Percentiles rank a stretch among this genome's conserved stretches.
phyloP scores from a whole-genome alignment of 2,329 filamentous ascomycete species.

The Diaporthe australafricana region DNA sequence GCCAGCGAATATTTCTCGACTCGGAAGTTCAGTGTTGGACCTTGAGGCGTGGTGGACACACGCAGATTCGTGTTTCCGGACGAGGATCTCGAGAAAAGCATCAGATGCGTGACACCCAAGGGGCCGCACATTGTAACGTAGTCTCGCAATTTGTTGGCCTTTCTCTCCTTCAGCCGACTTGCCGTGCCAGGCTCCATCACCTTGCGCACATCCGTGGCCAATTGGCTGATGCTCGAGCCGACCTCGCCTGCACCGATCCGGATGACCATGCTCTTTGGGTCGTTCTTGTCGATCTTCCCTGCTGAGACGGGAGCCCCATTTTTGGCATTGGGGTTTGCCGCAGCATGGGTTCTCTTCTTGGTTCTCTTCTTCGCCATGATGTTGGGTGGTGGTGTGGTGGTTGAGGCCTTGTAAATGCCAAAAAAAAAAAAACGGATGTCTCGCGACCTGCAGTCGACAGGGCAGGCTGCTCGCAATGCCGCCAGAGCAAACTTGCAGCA shows the following conservation, averaged over 20 bases:
- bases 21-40: constrained; percentile 92
- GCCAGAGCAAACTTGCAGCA: not conserved
- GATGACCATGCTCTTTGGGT: constrained; percentile 98
- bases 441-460: not conserved
- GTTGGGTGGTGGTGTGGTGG: not conserved
- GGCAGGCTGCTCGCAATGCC: not conserved
- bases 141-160: constrained; percentile 88
- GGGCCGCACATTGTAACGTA: constrained; percentile 97
- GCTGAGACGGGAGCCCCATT: constrained; percentile 62
- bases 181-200: constrained; percentile 98
- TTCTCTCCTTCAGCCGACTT: constrained; percentile 86
- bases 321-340: constrained; percentile 69
- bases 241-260: constrained; percentile 95
- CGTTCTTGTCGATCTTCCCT: constrained; percentile 72
- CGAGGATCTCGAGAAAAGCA: constrained; percentile 91
- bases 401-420: constrained; percentile 24
- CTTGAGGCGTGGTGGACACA: constrained; percentile 86
- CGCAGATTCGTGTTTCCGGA: constrained; percentile 93
- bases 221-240: constrained; percentile 88
- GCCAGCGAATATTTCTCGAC: constrained; percentile 95
- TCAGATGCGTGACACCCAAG: constrained; percentile 89
- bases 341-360: constrained; percentile 90
- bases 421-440: constrained; percentile 2
- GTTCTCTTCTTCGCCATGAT: constrained; percentile 82
- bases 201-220: constrained; percentile 88